phyloP scores from a whole-genome alignment of 2,329 filamentous ascomycete genomes.

The Dothidotthia symphoricarpi region DNA sequence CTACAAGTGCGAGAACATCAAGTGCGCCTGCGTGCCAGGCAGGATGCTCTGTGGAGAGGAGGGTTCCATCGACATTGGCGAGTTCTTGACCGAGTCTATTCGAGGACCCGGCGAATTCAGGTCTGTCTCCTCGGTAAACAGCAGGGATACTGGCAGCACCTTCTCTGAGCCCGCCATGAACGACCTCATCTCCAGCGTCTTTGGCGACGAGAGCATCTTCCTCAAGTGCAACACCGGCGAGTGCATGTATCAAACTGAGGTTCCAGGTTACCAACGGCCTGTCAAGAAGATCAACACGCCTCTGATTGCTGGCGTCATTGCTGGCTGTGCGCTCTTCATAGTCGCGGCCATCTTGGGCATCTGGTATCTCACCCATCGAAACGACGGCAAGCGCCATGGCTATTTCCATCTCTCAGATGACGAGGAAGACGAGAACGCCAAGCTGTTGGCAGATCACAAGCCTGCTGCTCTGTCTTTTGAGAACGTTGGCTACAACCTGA shows the following conservation, averaged over 20 bases:
- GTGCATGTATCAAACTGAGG: slow-evolving; percentile 87
- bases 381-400: slow-evolving; percentile 59
- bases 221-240: slow-evolving; percentile 82
- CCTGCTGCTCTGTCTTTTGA: slow-evolving; percentile 86
- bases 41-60: slow-evolving; percentile 92
- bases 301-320: slow-evolving; percentile 90
- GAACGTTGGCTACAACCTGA: slow-evolving; percentile 80
- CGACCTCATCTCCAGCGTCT: slow-evolving; percentile 79
- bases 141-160: slow-evolving; percentile 68
- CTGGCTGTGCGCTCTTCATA: slow-evolving; percentile 78
- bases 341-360: slow-evolving; percentile 79
- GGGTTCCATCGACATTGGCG: slow-evolving; percentile 86
- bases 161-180: slow-evolving; percentile 95
- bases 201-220: slow-evolving; percentile 87
- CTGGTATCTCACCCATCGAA: slow-evolving; percentile 84
- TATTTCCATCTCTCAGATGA: slow-evolving; percentile 78
- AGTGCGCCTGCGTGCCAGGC: slow-evolving; percentile 83
- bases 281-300: slow-evolving; percentile 96
- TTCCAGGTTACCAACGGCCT: slow-evolving; percentile 84
- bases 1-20: slow-evolving; percentile 81
- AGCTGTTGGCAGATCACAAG: slow-evolving; percentile 88
- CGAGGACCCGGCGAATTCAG: slow-evolving; percentile 83
- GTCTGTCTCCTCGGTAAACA: slow-evolving; percentile 58
- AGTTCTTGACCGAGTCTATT: slow-evolving; percentile 81
- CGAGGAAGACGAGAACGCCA: slow-evolving; percentile 77